phyloP scores from a whole-genome alignment of 768 basidiomycete species.

The Podaxis mareebaensis region DNA sequence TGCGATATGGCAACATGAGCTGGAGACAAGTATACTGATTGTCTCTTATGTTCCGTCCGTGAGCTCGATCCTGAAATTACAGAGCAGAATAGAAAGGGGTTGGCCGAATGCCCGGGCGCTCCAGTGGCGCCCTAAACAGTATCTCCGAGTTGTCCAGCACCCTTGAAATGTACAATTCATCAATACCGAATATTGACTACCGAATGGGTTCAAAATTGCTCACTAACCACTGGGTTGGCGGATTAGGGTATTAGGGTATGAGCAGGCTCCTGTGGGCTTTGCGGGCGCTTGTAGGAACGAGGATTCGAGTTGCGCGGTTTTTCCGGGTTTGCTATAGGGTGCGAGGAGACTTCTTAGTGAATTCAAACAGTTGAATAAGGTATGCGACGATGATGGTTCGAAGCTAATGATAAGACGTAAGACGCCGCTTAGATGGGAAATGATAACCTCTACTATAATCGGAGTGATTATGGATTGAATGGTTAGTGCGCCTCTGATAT shows the following conservation, averaged over 20 bases:
- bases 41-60: neutral
- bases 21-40: neutral
- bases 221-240: neutral
- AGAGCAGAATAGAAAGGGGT: neutral
- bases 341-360: neutral
- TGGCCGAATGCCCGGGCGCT: neutral
- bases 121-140: neutral
- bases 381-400: neutral
- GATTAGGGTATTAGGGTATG: neutral
- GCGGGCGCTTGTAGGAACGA: neutral
- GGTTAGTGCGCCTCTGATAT: too few relatives aligned
- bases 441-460: neutral
- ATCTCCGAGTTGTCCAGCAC: neutral
- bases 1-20: neutral
- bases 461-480: too few relatives aligned
- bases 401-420: neutral
- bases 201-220: neutral
- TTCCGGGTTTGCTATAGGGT: neutral
- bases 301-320: neutral
- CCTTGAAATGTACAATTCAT: neutral
- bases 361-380: neutral
- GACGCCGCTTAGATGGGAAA: neutral
- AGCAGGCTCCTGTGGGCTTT: neutral
- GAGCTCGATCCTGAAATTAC: neutral
- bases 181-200: neutral